Percentiles rank a stretch among this genome's conserved stretches.
Evolutionary conservation across 164 flowering plant genomes (phyloP).

Genomic region (Chimonanthus salicifolius): DNA sequence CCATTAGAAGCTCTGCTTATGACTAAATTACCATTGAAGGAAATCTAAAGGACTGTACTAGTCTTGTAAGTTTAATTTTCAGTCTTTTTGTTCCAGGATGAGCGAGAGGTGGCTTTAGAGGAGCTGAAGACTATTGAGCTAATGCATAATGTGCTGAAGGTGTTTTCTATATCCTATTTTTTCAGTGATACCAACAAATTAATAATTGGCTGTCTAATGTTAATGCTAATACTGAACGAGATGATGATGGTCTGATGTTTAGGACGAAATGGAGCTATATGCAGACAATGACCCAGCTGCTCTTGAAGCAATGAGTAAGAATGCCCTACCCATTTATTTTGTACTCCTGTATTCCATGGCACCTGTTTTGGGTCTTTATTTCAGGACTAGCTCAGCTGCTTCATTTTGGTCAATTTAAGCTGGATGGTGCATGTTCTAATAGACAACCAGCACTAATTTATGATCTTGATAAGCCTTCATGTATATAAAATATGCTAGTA

Average conservation of each 20-base stretch:
- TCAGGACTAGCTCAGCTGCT: neutral
- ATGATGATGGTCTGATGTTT: slow-evolving; percentile 12
- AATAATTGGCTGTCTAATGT: neutral
- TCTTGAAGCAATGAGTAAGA: slow-evolving; percentile 79
- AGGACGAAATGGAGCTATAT: slow-evolving; percentile 78
- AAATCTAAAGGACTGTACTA: neutral
- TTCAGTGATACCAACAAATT: neutral
- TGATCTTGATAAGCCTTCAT: neutral
- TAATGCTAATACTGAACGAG: slow-evolving; percentile 5
- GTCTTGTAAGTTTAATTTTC: slow-evolving; percentile 5
- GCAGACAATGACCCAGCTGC: slow-evolving; percentile 97
- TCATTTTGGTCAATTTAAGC: neutral
- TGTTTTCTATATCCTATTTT: slow-evolving; percentile 15
- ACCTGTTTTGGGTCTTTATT: neutral
- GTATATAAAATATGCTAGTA: neutral
- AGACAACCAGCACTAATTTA: neutral
- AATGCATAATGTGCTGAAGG: slow-evolving; percentile 71
- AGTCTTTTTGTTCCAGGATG: slow-evolving; percentile 50
- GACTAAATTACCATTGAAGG: neutral
- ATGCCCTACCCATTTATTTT: neutral
- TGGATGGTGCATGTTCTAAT: neutral
- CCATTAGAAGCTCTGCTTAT: neutral
- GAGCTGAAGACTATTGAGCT: slow-evolving; percentile 60
- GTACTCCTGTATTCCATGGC: neutral
- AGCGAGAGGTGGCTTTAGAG: slow-evolving; percentile 64